Evolutionary conservation across 768 basidiomycete species (phyloP).

Genomic region (Phylloporus arenicola): DNA sequence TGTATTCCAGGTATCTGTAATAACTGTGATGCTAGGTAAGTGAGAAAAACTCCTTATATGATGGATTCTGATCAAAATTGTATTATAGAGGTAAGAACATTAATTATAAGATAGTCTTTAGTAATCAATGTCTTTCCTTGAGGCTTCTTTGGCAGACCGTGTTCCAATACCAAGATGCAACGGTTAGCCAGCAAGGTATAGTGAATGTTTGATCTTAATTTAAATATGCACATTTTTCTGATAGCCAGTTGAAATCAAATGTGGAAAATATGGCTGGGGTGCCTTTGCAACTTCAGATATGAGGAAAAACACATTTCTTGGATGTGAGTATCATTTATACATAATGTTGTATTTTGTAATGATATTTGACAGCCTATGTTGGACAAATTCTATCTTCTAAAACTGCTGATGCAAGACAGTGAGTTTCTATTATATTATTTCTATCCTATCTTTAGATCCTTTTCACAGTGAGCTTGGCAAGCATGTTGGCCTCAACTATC

Average conservation of each 20-base stretch:
- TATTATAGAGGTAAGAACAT: constrained; percentile 19
- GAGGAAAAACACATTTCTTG: constrained; percentile 24
- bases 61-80: not conserved
- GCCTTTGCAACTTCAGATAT: constrained; percentile 37
- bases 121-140: not conserved
- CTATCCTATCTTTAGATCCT: not conserved
- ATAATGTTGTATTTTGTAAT: not conserved
- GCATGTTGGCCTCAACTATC: constrained; percentile 30
- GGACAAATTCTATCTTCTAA: constrained; percentile 22
- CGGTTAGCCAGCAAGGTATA: constrained; percentile 16
- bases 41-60: not conserved
- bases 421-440: not conserved
- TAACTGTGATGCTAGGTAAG: constrained; percentile 40
- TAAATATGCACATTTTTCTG: not conserved
- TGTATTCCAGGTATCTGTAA: constrained; percentile 51
- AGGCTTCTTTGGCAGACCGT: constrained; percentile 21
- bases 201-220: not conserved
- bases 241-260: constrained; percentile 35
- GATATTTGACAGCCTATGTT: constrained; percentile 34
- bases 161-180: constrained; percentile 30
- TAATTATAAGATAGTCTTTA: not conserved
- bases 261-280: constrained; percentile 39
- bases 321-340: constrained; percentile 18
- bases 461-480: constrained; percentile 8
- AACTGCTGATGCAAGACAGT: constrained; percentile 14